These are phyloP conservation scores for Adenanthera pavonina DNA, from an alignment of 306 rosid genomes.

Conservation along the genomic window DNA sequence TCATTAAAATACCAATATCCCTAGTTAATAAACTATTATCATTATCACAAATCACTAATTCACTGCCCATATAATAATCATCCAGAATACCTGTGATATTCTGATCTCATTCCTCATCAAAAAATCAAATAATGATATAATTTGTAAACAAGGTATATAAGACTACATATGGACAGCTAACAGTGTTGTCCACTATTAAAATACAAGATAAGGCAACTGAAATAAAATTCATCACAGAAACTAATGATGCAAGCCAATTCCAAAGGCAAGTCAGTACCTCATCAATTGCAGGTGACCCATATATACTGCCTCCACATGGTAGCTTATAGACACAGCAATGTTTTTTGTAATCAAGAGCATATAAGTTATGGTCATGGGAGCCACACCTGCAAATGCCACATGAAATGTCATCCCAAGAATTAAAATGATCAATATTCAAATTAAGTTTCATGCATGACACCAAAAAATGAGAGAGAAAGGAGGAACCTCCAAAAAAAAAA, in stretches of 20 bases:
- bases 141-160: neutral
- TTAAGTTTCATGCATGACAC: neutral
- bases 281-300: constrained; percentile 89
- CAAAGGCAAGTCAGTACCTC: constrained; percentile 52
- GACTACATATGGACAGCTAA: neutral
- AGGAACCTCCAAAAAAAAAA: neutral
- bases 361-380: constrained; percentile 85
- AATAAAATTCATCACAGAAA: neutral
- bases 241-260: neutral
- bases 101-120: neutral
- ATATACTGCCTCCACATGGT: constrained; percentile 89
- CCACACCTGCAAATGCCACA: constrained; percentile 76
- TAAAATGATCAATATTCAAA: neutral
- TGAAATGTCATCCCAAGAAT: neutral
- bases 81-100: neutral
- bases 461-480: neutral
- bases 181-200: neutral
- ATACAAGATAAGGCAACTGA: neutral
- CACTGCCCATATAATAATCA: neutral
- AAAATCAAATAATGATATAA: neutral
- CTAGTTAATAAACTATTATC: neutral
- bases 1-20: neutral
- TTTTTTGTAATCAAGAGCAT: constrained; percentile 85
- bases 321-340: constrained; percentile 71
- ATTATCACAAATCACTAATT: neutral